Percentiles rank a stretch among this genome's conserved stretches.
Evolutionary conservation across 2,329 filamentous ascomycete genomes (phyloP).

Genomic region (Dactylonectria macrodidyma): DNA sequence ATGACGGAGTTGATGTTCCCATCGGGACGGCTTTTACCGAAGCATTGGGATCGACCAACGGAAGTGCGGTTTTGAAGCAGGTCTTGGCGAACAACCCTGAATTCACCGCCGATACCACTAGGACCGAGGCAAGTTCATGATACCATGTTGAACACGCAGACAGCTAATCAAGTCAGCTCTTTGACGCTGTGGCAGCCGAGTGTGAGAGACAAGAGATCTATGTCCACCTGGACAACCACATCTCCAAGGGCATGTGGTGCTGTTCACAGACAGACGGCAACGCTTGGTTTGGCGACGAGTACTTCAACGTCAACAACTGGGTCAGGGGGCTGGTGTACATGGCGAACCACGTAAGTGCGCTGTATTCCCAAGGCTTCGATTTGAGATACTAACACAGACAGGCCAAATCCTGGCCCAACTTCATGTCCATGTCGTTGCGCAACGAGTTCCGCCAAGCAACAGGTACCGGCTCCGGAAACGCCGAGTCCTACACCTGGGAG

Average conservation of each 20-base stretch:
- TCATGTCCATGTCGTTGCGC: constrained; percentile 66
- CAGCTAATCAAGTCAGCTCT: constrained; percentile 49
- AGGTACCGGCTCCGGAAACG: constrained; percentile 48
- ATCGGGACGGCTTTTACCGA: constrained; percentile 61
- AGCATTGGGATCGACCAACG: constrained; percentile 67
- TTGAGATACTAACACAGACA: constrained; percentile 34
- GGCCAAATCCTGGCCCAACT: constrained; percentile 62
- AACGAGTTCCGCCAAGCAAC: constrained; percentile 67
- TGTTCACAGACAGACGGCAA: constrained; percentile 70
- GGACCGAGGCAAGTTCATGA: constrained; percentile 59
- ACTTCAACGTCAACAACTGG: constrained; percentile 74
- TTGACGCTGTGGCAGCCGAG: constrained; percentile 74
- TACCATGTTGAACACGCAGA: not conserved
- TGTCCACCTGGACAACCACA: constrained; percentile 74
- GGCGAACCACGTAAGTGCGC: constrained; percentile 65
- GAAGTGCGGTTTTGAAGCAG: constrained; percentile 63
- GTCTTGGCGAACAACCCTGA: constrained; percentile 71
- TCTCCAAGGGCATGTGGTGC: constrained; percentile 72
- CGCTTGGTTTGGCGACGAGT: constrained; percentile 72
- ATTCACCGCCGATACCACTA: constrained; percentile 68
- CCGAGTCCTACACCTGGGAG: constrained; percentile 67
- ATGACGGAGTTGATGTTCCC: constrained; percentile 62
- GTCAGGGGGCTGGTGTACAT: constrained; percentile 72
- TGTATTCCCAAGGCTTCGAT: accelerated
- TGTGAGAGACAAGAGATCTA: constrained; percentile 69